A percentile compares a stretch with the other conserved stretches of the same genome.
Evolutionary conservation across 805 yeast species (phyloP).

Genomic region (Nakazawaea peltata): DNA sequence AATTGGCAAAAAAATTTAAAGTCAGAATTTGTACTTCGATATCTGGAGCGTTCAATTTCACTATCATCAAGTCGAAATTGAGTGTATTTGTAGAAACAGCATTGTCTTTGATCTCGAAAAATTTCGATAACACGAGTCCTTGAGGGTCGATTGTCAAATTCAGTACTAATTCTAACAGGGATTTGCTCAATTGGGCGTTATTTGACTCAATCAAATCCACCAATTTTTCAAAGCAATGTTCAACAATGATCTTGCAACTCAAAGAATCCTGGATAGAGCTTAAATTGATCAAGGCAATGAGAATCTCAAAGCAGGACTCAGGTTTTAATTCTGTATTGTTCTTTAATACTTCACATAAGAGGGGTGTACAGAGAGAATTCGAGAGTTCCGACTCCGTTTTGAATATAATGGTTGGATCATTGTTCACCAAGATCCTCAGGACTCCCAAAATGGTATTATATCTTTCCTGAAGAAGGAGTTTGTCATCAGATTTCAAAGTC

Average conservation of each 20-base stretch:
- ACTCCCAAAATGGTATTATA: conserved; percentile 29
- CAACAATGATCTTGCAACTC: conserved; percentile 26
- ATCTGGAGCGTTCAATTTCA: conserved; percentile 30
- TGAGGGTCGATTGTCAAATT: conserved; percentile 31
- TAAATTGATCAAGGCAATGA: conserved; percentile 43
- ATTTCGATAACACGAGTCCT: conserved; percentile 36
- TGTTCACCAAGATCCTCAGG: conserved; percentile 36
- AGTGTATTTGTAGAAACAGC: conserved; percentile 25
- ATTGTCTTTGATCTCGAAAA: conserved; percentile 47
- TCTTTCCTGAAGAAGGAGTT: no score
- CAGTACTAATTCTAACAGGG: conserved; percentile 40
- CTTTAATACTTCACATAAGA: conserved; percentile 15
- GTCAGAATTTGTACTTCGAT: conserved; percentile 27
- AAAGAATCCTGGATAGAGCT: conserved; percentile 28
- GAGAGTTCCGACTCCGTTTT: no score
- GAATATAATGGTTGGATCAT: conserved; percentile 33
- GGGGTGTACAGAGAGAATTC: no score
- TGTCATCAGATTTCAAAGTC: no score
- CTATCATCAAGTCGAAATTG: conserved; percentile 34
- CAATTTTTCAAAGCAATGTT: conserved; percentile 26
- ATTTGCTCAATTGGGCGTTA: conserved; percentile 33
- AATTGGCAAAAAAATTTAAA: conserved; percentile 23
- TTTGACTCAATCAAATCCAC: conserved; percentile 25
- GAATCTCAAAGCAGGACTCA: conserved; percentile 25
- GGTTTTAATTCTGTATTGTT: neutral